Conservation (phyloP, 192 early-diverging fungal genomes). For the Haplosporangium gracile region DNA sequence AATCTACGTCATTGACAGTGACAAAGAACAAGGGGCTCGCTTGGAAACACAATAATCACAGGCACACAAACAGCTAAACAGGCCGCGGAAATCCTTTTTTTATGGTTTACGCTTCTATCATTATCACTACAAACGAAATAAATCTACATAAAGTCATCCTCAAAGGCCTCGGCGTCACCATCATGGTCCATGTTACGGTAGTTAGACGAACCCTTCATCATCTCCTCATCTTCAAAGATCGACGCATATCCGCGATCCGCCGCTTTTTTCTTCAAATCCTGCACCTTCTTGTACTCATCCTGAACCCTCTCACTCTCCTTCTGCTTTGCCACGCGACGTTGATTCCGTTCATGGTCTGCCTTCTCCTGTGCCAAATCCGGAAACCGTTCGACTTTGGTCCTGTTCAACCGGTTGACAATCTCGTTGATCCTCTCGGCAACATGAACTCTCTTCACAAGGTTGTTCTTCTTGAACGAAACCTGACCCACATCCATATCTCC, state of each 20-base stretch:
- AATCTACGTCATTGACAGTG: background rate
- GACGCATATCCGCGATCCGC: conserved; percentile 64
- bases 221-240: conserved; percentile 61
- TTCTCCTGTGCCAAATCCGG: conserved; percentile 88
- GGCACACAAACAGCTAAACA: background rate
- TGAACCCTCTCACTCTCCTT: conserved; percentile 57
- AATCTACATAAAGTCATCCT: conserved; percentile 76
- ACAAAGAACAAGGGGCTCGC: background rate
- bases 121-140: background rate
- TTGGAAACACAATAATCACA: background rate
- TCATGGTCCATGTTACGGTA: conserved; percentile 62
- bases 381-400: conserved; percentile 82
- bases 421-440: conserved; percentile 83
- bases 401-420: conserved; percentile 94
- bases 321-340: conserved; percentile 44
- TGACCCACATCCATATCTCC: conserved; percentile 96
- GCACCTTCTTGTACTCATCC: conserved; percentile 52
- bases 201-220: conserved; percentile 65
- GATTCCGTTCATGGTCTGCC: conserved; percentile 65
- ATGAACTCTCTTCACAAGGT: conserved; percentile 78
- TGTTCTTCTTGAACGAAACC: conserved; percentile 90
- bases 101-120: background rate
- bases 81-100: background rate
- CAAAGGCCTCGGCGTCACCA: conserved; percentile 64
- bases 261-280: conserved; percentile 56